These are phyloP conservation scores for Picochlorum sp. DNA, from an alignment of 139 green algal species.

Conservation along the genomic window DNA sequence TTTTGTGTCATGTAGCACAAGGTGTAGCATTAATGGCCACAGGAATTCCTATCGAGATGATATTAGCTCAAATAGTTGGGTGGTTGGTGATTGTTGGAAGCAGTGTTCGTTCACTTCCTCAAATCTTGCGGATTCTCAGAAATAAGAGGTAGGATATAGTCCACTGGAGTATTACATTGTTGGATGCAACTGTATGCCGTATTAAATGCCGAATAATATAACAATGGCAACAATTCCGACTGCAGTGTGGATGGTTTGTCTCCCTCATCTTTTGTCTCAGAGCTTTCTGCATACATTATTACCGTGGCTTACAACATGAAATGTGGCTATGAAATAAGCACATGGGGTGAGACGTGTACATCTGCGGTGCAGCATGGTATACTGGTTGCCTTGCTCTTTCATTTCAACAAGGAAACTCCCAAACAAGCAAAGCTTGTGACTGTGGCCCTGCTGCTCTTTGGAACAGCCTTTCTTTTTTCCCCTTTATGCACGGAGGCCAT, in stretches of 20 bases:
- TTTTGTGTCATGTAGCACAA: too few relatives aligned
- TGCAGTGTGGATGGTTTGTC: conserved; percentile 42
- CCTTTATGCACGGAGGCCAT: neutral
- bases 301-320: conserved; percentile 53
- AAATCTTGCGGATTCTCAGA: conserved; percentile 40
- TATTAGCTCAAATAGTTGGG: conserved; percentile 34
- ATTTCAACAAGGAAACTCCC: neutral
- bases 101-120: conserved; percentile 49
- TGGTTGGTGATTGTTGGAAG: conserved; percentile 43
- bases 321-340: conserved; percentile 43
- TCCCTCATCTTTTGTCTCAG: conserved; percentile 37
- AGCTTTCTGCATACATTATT: conserved; percentile 61
- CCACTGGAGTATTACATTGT: neutral
- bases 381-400: conserved; percentile 2
- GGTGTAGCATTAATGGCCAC: too few relatives aligned
- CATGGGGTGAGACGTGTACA: conserved; percentile 37
- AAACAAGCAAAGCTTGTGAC: neutral
- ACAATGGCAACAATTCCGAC: neutral
- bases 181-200: neutral
- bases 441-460: neutral
- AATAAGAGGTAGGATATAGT: conserved; percentile 33
- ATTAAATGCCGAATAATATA: neutral
- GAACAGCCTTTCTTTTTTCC: neutral
- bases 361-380: neutral
- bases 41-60: neutral